These are phyloP conservation scores for Metschnikowia chrysomelidarum DNA, from an alignment of 805 yeast genomes.

Conservation along the genomic window DNA sequence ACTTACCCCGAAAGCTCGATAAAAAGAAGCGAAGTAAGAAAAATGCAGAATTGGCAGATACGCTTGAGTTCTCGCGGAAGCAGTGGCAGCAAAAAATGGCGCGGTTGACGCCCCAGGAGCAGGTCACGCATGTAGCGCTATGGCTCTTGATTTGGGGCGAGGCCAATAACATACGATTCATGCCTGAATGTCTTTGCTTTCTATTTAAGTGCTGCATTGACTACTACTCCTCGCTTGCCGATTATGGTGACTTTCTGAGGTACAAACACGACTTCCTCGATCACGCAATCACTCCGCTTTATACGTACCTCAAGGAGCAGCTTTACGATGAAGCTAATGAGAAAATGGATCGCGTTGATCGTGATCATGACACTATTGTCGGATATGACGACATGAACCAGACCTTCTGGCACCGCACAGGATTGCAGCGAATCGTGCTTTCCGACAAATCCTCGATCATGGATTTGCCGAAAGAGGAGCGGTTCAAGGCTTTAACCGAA, in stretches of 20 bases:
- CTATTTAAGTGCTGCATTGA: slow-evolving; percentile 80
- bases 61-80: slow-evolving; percentile 31
- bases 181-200: slow-evolving; percentile 88
- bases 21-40: slow-evolving; percentile 5
- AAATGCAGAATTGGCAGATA: slow-evolving; percentile 2
- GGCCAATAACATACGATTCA: slow-evolving; percentile 78
- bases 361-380: slow-evolving; percentile 65
- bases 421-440: slow-evolving; percentile 56
- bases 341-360: slow-evolving; percentile 46
- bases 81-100: slow-evolving; percentile 55
- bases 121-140: slow-evolving; percentile 61
- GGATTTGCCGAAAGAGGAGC: slow-evolving; percentile 50
- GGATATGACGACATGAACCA: slow-evolving; percentile 94
- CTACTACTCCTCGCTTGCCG: slow-evolving; percentile 50
- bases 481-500: slow-evolving; percentile 53
- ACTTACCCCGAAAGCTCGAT: slow-evolving; percentile 22
- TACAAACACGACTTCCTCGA: slow-evolving; percentile 49
- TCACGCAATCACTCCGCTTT: slow-evolving; percentile 72
- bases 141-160: slow-evolving; percentile 87
- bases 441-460: slow-evolving; percentile 46
- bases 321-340: slow-evolving; percentile 46
- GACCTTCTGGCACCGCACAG: slow-evolving; percentile 77
- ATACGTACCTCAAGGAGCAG: slow-evolving; percentile 56
- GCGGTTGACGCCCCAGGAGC: slow-evolving; percentile 48
- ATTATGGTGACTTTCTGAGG: slow-evolving; percentile 21